Conservation (phyloP, 495 filamentous ascomycete species). For the Margaritispora aquatica region DNA sequence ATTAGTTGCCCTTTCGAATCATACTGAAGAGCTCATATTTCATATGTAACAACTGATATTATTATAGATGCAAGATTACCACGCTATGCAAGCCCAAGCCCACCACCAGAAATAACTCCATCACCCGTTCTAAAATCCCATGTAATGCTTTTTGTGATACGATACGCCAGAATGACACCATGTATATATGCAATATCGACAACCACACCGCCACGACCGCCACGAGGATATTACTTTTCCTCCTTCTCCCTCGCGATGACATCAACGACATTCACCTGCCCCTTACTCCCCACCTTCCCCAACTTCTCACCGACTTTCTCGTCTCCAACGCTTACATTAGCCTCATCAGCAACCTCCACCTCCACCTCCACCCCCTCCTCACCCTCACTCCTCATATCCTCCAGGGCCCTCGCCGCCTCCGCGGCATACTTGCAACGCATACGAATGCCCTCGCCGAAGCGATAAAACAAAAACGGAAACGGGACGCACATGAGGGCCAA, state of each 20-base stretch:
- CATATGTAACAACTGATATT: too few species aligned
- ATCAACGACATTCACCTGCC: neutral
- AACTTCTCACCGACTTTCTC: conserved; percentile 2
- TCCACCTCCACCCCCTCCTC: neutral
- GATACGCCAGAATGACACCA: too few species aligned
- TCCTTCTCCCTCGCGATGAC: neutral
- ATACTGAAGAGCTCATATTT: too few species aligned
- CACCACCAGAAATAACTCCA: too few species aligned
- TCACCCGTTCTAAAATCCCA: too few species aligned
- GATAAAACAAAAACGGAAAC: conserved; percentile 56
- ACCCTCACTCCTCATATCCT: conserved; percentile 24
- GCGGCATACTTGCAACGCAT: conserved; percentile 69
- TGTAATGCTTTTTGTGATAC: too few species aligned
- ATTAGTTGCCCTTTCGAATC: too few species aligned
- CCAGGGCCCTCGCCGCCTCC: conserved; percentile 50
- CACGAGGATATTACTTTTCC: too few species aligned
- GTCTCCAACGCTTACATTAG: neutral
- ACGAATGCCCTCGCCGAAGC: conserved; percentile 63
- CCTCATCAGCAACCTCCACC: neutral
- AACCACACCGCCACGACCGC: too few species aligned
- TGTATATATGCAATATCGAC: too few species aligned
- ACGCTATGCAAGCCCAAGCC: too few species aligned
- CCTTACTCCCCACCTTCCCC: neutral
- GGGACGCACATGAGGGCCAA: conserved; percentile 58
- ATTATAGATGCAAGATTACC: too few species aligned